Conservation (phyloP, 257 asterid species). For the Solanum etuberosum region DNA sequence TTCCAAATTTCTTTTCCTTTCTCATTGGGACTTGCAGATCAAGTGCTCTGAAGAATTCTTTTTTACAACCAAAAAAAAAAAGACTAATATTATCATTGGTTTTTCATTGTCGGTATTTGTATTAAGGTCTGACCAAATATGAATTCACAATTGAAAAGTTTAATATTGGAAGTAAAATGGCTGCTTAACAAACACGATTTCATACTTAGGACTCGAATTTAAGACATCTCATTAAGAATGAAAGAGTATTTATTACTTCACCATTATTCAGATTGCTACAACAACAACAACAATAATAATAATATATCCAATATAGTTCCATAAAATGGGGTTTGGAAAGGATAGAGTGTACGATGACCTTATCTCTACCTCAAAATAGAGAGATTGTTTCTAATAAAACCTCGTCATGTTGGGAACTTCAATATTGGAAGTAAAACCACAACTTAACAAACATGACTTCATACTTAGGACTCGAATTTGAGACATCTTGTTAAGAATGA, state of each 20-base stretch:
- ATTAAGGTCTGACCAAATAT: not conserved
- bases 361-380: too few relatives aligned
- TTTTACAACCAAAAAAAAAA: not conserved
- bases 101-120: not conserved
- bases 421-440: too few relatives aligned
- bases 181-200: not conserved
- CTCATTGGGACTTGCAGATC: conserved; percentile 35
- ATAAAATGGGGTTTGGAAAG: too few relatives aligned
- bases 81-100: not conserved
- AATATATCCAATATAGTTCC: too few relatives aligned
- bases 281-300: too few relatives aligned
- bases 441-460: too few relatives aligned
- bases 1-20: conserved; percentile 1
- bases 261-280: not conserved
- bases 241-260: not conserved
- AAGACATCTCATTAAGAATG: not conserved
- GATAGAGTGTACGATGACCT: too few relatives aligned
- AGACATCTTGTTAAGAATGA: too few relatives aligned
- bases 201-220: not conserved
- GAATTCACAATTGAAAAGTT: not conserved
- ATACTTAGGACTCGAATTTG: too few relatives aligned
- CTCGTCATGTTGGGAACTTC: too few relatives aligned
- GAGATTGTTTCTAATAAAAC: too few relatives aligned
- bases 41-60: not conserved
- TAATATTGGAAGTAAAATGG: not conserved